Conservation (phyloP, 163 green algal species). For the Scenedesmus sp. region DNA sequence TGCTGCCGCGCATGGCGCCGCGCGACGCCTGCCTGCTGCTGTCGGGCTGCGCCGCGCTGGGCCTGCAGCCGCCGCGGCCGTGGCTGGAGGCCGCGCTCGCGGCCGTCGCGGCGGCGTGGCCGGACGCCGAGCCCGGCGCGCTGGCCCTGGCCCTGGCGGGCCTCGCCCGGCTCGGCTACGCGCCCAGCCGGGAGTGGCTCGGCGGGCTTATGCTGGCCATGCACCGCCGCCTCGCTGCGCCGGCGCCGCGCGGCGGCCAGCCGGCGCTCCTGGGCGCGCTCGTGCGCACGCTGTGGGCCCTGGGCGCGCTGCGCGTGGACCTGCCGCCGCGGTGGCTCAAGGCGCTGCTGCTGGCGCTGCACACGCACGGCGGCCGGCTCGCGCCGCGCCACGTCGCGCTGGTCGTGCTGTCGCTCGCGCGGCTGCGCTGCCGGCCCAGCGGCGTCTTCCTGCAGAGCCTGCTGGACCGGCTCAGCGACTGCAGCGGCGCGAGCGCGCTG, state of each 20-base stretch:
- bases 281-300: neutral
- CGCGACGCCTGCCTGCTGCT: slow-evolving; percentile 24
- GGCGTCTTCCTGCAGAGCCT: slow-evolving; percentile 21
- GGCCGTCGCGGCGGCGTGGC: slow-evolving; percentile 1
- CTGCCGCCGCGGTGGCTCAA: slow-evolving; percentile 11
- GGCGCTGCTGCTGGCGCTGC: slow-evolving; percentile 31
- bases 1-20: slow-evolving; percentile 19
- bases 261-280: no score
- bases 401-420: slow-evolving; percentile 28
- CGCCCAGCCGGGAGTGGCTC: slow-evolving; percentile 28
- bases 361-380: slow-evolving; percentile 18
- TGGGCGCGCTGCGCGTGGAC: neutral
- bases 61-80: slow-evolving; percentile 8
- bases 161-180: slow-evolving; percentile 5
- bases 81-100: slow-evolving; percentile 24
- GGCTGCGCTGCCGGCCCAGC: slow-evolving; percentile 19
- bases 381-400: neutral
- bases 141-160: slow-evolving; percentile 1
- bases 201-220: slow-evolving; percentile 33
- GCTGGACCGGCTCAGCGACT: slow-evolving; percentile 4
- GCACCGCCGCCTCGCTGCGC: slow-evolving; percentile 20
- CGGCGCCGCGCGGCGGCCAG: neutral
- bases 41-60: slow-evolving; percentile 22
- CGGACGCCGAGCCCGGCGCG: neutral
- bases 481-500: neutral